Conservation (phyloP, 371 early-diverging fungal genomes). For the Dinochytrium kinnereticum region DNA sequence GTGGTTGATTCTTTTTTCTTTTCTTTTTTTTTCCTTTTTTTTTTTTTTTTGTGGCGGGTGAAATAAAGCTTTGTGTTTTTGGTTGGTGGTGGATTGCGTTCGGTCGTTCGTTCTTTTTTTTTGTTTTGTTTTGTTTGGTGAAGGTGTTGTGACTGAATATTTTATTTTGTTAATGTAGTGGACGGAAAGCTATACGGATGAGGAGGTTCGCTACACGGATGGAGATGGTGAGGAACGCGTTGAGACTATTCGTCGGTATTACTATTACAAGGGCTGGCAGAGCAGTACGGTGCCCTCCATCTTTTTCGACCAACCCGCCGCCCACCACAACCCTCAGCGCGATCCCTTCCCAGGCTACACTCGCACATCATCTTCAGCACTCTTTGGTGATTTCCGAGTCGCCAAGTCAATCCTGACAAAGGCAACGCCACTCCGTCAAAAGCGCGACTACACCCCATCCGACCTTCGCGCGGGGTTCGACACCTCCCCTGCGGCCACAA, state of each 20-base stretch:
- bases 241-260: constrained; percentile 22
- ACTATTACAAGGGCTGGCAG: constrained; percentile 36
- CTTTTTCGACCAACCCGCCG: constrained; percentile 41
- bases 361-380: background rate
- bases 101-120: too few relatives aligned
- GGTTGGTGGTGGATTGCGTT: too few relatives aligned
- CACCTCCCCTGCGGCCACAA: background rate
- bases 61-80: too few relatives aligned
- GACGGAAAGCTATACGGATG: constrained; percentile 26
- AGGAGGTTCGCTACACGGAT: constrained; percentile 14
- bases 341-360: constrained; percentile 29
- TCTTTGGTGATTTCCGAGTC: constrained; percentile 24
- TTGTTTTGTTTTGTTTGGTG: background rate
- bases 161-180: constrained; percentile 20
- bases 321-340: constrained; percentile 37
- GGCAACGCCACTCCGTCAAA: background rate
- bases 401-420: background rate
- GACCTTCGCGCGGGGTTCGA: background rate
- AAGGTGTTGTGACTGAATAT: background rate
- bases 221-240: constrained; percentile 28
- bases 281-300: constrained; percentile 12
- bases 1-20: too few relatives aligned
- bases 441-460: background rate
- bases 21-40: too few relatives aligned
- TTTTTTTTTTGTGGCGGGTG: too few relatives aligned